These are phyloP conservation scores for Neocucurbitaria cava DNA, from an alignment of 2,329 filamentous ascomycete genomes.

Conservation along the genomic window DNA sequence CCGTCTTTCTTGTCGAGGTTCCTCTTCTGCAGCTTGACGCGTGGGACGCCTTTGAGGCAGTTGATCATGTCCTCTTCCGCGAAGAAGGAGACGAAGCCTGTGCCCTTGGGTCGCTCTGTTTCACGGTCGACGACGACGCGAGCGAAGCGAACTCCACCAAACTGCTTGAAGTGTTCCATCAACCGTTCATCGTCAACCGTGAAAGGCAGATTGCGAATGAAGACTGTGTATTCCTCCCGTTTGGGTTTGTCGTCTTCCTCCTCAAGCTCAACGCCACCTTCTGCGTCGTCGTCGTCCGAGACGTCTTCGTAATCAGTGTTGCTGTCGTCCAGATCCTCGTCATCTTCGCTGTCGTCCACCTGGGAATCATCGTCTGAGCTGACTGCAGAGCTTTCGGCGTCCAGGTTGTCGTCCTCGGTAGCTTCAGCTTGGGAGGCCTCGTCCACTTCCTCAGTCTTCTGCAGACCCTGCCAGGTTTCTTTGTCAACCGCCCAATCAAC, in stretches of 20 bases:
- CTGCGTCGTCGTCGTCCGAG: slow-evolving; percentile 51
- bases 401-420: slow-evolving; percentile 48
- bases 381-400: slow-evolving; percentile 47
- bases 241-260: slow-evolving; percentile 39
- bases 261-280: slow-evolving; percentile 43
- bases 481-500: slow-evolving; percentile 98
- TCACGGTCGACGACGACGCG: slow-evolving; percentile 86
- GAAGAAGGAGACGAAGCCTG: slow-evolving; percentile 94
- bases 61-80: slow-evolving; percentile 74
- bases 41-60: slow-evolving; percentile 78
- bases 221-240: slow-evolving; percentile 79
- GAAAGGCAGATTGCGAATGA: slow-evolving; percentile 94
- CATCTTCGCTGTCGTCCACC: slow-evolving; percentile 46
- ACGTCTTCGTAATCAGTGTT: slow-evolving; percentile 47
- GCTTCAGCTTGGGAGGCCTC: slow-evolving; percentile 51
- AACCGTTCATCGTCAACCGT: slow-evolving; percentile 82
- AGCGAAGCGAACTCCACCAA: slow-evolving; percentile 89
- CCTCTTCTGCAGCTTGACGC: slow-evolving; percentile 47
- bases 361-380: slow-evolving; percentile 50
- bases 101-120: slow-evolving; percentile 87
- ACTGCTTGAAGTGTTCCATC: slow-evolving; percentile 84
- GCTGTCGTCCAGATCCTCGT: slow-evolving; percentile 50
- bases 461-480: slow-evolving; percentile 74
- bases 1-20: slow-evolving; percentile 45
- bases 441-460: slow-evolving; percentile 52